Base-by-base conservation (phyloP, 352 stramenopile genomes). In the Aphanomyces invadans region DNA sequence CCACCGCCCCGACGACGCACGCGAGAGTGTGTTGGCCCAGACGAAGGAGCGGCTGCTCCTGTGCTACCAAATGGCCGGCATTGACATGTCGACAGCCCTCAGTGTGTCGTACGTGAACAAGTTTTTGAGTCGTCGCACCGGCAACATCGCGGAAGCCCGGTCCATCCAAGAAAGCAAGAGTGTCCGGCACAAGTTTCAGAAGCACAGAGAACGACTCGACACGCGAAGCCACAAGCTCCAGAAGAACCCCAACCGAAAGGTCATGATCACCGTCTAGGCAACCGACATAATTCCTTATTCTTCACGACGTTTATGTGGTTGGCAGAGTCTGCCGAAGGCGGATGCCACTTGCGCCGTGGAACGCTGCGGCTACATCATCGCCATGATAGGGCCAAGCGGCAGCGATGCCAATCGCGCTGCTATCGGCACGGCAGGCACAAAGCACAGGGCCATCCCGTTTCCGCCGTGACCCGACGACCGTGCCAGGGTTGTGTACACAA, bases 191-290 rank as follows among this genome's bases (percentile, higher is more conserved):
- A 74, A 82, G 69, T 83, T 90, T 66, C 70, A 87, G 56, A 92
- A 91, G 74, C 86, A 92, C 69, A 79, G 80, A 57, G 85, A 83
- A 61, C 82, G 83, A 29, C 75, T 94, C 52, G 83, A 92, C 48
- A 86, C 75, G 46, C 86, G 86, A 62, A 91, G 81, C 53, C 83
- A 94, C 74, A 94, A 94, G 73, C 68, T 94, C 32, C 86, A 94
- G 72, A 89, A 75, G 64, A 79, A 90, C 68, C 86, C 86, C 62
- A 94, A 94, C 66, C 83, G 86, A 66, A 71, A 71, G 73, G 71
- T 64, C 51, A 79, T 94, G 71, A 70, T 94, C 53, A 90, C 80
- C 15, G 86, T 94, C 65, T 94, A 91, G 73, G 76, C 26, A 52
- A 59, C 61, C 45, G 39, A 57, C 66, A 69, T 45, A 46, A 11